Evolutionary conservation across 805 yeast genomes (phyloP).

Genomic region (Aciculoconidium aculeatum): DNA sequence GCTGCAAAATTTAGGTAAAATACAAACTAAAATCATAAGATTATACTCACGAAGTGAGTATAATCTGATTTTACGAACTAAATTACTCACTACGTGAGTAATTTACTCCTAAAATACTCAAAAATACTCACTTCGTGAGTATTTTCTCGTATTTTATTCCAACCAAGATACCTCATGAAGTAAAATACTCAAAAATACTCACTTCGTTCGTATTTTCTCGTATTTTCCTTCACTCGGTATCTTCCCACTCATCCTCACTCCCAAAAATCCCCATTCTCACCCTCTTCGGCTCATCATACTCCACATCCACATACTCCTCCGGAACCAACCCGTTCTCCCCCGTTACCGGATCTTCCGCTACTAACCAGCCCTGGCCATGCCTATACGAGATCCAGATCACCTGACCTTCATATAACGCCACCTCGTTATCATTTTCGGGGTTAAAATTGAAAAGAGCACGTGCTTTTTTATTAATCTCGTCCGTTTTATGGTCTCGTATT

Average conservation of each 20-base stretch:
- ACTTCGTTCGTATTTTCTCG: too few species aligned
- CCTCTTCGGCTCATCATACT: conserved; percentile 24
- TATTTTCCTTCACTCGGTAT: conserved; percentile 10
- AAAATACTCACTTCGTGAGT: too few species aligned
- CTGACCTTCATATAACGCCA: conserved; percentile 74
- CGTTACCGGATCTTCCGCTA: conserved; percentile 72
- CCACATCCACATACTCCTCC: conserved; percentile 77
- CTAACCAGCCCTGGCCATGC: conserved; percentile 98
- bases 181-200: too few species aligned
- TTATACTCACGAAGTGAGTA: too few species aligned
- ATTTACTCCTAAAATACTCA: too few species aligned
- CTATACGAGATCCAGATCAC: conserved; percentile 78
- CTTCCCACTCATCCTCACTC: conserved; percentile 6
- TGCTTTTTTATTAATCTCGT: conserved; percentile 52
- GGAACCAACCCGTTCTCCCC: conserved; percentile 92
- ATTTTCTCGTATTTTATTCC: too few species aligned
- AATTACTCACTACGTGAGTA: too few species aligned
- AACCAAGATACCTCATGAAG: too few species aligned
- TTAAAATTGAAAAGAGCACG: conserved; percentile 82
- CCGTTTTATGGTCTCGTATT: conserved; percentile 8
- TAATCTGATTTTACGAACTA: too few species aligned
- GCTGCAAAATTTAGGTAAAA: too few species aligned
- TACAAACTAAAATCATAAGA: too few species aligned
- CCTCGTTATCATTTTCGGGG: conserved; percentile 94
- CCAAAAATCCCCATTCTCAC: conserved; percentile 5